Evolutionary conservation across 805 yeast genomes (phyloP), one percentile per base, ranked within the genome.

Genomic region (Ogataea populi-albae): DNA sequence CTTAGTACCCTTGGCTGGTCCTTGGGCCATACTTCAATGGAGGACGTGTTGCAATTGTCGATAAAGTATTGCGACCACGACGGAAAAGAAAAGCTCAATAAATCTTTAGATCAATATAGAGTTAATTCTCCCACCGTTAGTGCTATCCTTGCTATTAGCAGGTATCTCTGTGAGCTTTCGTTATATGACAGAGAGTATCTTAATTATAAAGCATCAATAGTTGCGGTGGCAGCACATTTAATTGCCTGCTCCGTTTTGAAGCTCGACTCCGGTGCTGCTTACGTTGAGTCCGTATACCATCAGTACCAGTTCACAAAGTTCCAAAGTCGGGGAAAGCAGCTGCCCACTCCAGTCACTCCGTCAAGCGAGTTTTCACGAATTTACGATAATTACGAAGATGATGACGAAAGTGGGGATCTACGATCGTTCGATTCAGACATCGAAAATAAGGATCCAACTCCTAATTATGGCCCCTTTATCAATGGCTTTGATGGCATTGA

Each of bases 151-250:
- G 80, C 78, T 4, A 70, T 75, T 23, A 66, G 69, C 18, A 62
- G 81, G 35, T 76, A 73, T 41, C 59, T 76, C 23, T 73, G 79
- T 47, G 81, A 76, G 54, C 55, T 74, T 29, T 65, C 79, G 1
- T 52, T 76, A 12, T 76, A 73, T 49, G 71, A 74, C 30, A 65
- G 69, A 45, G 59, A 50, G 26, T 76, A 68, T 45, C 49, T 76
- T 29, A 53, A 62, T 9, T 62, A 62, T 40, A 66, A 71, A 16
- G 48, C 75, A 4, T 68, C 76, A 3, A 44, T 69, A 31, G 60
- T 75, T 11, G 69, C 75, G n/a, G 55, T 66, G 9, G 57, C 79
- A 3, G 75, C 78, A n/a, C 73, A 71, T 46, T 54, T 73, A 35
- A 54, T 76, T 40, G 75, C 81, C 9, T 73, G 78, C 43, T 64